phyloP scores from a whole-genome alignment of 2,329 filamentous ascomycete genomes.

The Decorospora gaudefroyi region DNA sequence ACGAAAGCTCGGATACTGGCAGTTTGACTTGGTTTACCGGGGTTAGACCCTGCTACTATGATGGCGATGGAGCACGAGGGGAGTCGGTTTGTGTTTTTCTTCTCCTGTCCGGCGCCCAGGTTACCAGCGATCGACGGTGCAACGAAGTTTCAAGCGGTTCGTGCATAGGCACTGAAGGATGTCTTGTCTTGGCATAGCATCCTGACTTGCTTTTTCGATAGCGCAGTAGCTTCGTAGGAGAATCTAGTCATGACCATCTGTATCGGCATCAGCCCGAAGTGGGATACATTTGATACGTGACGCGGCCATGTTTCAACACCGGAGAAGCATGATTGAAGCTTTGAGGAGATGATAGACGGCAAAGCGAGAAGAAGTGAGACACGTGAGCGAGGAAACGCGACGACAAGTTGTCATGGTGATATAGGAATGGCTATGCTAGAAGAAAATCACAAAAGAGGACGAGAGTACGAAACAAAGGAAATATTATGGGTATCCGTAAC shows the following conservation, averaged over 20 bases:
- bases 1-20: too few relatives aligned
- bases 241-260: not conserved
- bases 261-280: not conserved
- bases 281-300: not conserved
- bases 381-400: too few relatives aligned
- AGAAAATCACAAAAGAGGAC: not conserved
- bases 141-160: not conserved
- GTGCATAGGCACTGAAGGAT: not conserved
- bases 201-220: not conserved
- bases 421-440: slow-evolving; percentile 1
- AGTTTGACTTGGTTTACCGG: too few relatives aligned
- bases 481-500: slow-evolving; percentile 38
- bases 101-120: not conserved
- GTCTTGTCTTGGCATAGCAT: not conserved
- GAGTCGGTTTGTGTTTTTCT: not conserved
- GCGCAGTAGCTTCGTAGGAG: not conserved
- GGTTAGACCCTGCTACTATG: too few relatives aligned
- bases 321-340: not conserved
- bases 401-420: too few relatives aligned
- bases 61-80: too few relatives aligned
- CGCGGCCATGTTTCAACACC: not conserved
- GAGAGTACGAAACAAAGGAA: not conserved
- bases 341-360: not conserved
- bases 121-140: not conserved
- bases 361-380: not conserved